Evolutionary conservation across 176 grass and related monocot genomes (phyloP).

Genomic region (Oryza brachyantha): DNA sequence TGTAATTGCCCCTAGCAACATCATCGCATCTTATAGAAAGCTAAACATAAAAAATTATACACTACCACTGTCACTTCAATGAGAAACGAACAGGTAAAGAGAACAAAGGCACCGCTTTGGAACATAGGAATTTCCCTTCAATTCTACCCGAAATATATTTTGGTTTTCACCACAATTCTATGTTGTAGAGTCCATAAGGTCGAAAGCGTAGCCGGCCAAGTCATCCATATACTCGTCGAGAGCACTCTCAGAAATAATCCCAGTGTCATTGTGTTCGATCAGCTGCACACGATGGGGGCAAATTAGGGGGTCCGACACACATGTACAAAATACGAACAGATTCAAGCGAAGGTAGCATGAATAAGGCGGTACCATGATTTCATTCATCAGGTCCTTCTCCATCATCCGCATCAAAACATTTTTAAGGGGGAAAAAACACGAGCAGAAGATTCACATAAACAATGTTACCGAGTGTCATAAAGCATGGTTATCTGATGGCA

Average conservation of each 20-base stretch:
- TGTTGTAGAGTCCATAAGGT: neutral
- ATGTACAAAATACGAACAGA: neutral
- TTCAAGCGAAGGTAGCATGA: neutral
- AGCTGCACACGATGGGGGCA: neutral
- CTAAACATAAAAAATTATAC: too few species aligned
- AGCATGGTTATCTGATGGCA: neutral
- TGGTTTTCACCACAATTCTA: neutral
- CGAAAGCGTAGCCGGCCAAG: neutral
- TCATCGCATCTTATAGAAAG: too few species aligned
- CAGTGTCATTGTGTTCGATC: neutral
- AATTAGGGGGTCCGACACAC: neutral
- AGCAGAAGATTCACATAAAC: neutral
- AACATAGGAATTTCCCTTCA: neutral
- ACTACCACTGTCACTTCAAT: neutral
- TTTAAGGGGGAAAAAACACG: neutral
- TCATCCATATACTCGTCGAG: neutral
- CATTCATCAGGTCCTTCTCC: slow-evolving; percentile 37
- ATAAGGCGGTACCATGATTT: neutral
- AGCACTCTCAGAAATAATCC: neutral
- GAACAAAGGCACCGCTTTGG: too few species aligned
- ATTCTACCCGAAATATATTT: neutral
- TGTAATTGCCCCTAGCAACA: too few species aligned
- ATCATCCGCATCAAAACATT: slow-evolving; percentile 15
- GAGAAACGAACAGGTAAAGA: neutral
- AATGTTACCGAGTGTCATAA: neutral